Evolutionary conservation across 106 monocot species (phyloP), one percentile per base, ranked within the genome.

Genomic region (Dactylorhiza incarnata): DNA sequence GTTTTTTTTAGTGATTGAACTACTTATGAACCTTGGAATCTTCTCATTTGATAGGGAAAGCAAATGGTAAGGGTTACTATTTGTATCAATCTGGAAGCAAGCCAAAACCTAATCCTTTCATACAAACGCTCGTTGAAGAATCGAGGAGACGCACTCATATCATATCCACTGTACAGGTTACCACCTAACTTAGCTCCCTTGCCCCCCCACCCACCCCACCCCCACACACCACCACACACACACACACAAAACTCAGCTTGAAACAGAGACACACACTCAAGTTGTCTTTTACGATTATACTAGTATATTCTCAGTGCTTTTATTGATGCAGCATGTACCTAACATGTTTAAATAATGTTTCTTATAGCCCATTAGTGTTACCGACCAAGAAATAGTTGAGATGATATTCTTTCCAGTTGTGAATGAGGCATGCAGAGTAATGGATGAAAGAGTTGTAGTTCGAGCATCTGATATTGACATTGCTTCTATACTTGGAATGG

Each of bases 331-430:
- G 46, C 50, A 26, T 25, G 16, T 43, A 0, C 15, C 51, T 80
- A 51, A 73, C 45, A 45, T 47, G 20, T 17, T 67, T 58, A 37
- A 68, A n/a, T 50, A 68, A 67, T 78, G 49, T 71, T 72, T 58
- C 29, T 84, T 82, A 61, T 71, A 92, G 95, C 85, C 85, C 11
- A 74, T 92, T 72, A 92, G 12, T 75, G 55, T 92, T 17, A 89
- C 78, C 10, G 90, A 95, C 72, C 83, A 85, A 83, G 95, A 95
- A n/a, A 88, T 95, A 73, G 55, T 95, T 82, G 95, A 95, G 84
- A 95, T 95, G 92, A 48, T 92, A 80, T 88, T 95, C 86, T 95
- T 95, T 72, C 95, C 95, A 20, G 86, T 86, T 24, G 82, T 95
- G 5, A 95, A 95, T 55, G 95, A 95, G 78, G 95, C 95, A 59